Evolutionary conservation across 192 early-diverging fungal genomes (phyloP).

Genomic region (Ambispora gerdemannii): DNA sequence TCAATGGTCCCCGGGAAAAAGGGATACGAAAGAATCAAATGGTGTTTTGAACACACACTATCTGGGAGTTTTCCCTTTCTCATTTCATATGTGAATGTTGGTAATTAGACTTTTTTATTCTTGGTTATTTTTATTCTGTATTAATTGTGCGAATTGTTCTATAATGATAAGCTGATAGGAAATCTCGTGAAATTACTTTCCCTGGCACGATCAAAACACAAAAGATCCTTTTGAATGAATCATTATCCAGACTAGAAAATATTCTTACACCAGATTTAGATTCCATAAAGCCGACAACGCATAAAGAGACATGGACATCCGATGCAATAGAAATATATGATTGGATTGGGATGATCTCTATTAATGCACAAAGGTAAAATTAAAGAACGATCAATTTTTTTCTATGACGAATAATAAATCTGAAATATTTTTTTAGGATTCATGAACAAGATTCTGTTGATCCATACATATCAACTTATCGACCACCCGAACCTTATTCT

Average conservation of each 20-base stretch:
- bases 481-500: constrained; percentile 30
- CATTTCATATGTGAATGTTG: constrained; percentile 33
- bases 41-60: constrained; percentile 48
- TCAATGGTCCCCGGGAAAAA: constrained; percentile 46
- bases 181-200: constrained; percentile 36
- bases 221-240: constrained; percentile 25
- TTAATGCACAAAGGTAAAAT: constrained; percentile 39
- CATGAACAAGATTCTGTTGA: constrained; percentile 35
- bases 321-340: constrained; percentile 39
- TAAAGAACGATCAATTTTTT: no score
- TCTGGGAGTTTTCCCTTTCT: constrained; percentile 34
- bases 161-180: background rate
- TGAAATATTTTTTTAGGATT: constrained; percentile 41
- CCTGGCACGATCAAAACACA: constrained; percentile 24
- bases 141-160: background rate
- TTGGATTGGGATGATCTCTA: constrained; percentile 43
- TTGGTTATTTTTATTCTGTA: background rate
- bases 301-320: constrained; percentile 35
- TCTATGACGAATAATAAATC: no score
- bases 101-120: constrained; percentile 24
- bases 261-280: constrained; percentile 38
- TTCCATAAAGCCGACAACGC: constrained; percentile 34
- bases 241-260: constrained; percentile 15
- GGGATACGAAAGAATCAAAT: constrained; percentile 45
- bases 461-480: constrained; percentile 41